These are phyloP conservation scores for Cryphonectria carpinicola DNA, from an alignment of 2,329 filamentous ascomycete genomes.

Conservation along the genomic window DNA sequence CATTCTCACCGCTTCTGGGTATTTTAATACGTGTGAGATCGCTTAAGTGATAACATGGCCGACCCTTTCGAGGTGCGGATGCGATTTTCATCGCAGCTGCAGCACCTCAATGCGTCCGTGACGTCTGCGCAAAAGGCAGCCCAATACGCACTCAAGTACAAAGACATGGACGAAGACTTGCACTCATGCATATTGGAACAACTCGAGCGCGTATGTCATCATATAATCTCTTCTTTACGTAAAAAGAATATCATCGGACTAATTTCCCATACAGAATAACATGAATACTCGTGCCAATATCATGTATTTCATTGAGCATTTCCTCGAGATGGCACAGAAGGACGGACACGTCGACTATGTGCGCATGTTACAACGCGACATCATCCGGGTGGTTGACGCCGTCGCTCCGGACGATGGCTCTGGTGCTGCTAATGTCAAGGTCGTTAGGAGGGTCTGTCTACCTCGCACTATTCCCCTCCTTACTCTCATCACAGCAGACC, in stretches of 20 bases:
- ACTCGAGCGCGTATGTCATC: constrained; percentile 70
- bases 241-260: constrained; percentile 20
- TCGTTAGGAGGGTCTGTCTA: constrained; percentile 72
- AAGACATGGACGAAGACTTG: constrained; percentile 94
- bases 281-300: constrained; percentile 99
- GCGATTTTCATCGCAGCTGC: constrained; percentile 89
- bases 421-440: constrained; percentile 91
- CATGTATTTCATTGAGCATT: constrained; percentile 97
- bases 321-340: constrained; percentile 82
- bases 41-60: constrained; percentile 47
- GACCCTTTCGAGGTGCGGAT: constrained; percentile 99
- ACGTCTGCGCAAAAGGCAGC: constrained; percentile 90
- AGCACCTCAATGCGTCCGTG: constrained; percentile 88
- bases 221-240: neutral
- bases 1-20: neutral
- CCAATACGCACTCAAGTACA: constrained; percentile 91
- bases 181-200: constrained; percentile 98
- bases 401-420: constrained; percentile 86
- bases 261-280: constrained; percentile 63
- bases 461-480: neutral
- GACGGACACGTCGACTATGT: constrained; percentile 82
- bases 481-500: neutral
- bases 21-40: neutral
- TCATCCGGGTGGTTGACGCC: constrained; percentile 86
- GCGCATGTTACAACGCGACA: constrained; percentile 93